Evolutionary conservation across 2,329 filamentous ascomycete genomes (phyloP), one percentile per base, ranked within the genome.

Genomic region (Didymella exigua): DNA sequence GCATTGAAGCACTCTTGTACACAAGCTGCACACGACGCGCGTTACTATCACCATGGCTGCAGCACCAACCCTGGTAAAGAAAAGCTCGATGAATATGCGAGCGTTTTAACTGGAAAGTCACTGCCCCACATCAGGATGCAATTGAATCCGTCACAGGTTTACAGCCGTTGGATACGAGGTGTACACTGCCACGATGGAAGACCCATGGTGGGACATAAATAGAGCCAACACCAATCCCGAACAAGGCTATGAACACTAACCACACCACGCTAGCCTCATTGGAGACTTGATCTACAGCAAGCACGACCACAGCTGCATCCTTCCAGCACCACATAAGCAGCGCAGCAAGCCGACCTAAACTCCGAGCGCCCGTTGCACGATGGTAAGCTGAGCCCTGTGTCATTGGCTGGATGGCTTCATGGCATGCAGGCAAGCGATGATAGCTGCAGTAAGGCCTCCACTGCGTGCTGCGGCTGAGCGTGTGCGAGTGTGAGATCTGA

Each of bases 391-490:
- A 10, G 24, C 7, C 6, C 21, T 9, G 8, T 8, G 18, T 38
- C 13, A 49, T 49, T 26, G 51, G 45, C 31, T 7, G 5, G 11
- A 13, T 7, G 10, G 8, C 14, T 16, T 18, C 23, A 24, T 18
- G 10, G 16, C 30, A 14, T 33, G 41, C 49, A 23, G 48, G 21
- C 30, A 19, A 8, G 31, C 9, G 37, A 14, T 14, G 16, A 34
- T 40, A 21, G 41, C 51, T 49, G 52, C 41, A 29, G 46, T 45
- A 33, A 49, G 40, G 40, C 50, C 43, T 54, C 48, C 50, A 33
- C n/a, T 43, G 30, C 43, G 10, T 47, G 36, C 37, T 53, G 50
- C 37, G 50, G 50, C 50, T 53, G 50, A 46, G 41, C 34, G 30
- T 48, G 30, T 47, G 50, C 48, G 50, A 46, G 41, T 27, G 30